phyloP scores from a whole-genome alignment of 1,139 yeast genomes.

The Suhomyces wounanorum region DNA sequence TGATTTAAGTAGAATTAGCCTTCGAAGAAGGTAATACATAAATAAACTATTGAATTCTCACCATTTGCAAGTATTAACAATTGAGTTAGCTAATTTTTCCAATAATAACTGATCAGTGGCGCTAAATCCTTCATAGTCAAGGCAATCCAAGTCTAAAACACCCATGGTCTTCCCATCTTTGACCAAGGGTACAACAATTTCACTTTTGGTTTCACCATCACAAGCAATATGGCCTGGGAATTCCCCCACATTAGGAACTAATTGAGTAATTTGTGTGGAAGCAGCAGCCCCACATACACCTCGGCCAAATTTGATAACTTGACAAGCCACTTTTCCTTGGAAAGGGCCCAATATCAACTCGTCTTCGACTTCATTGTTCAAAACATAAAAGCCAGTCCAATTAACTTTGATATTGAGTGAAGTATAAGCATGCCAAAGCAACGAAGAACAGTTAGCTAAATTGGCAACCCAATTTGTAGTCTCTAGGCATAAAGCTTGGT shows the following conservation, averaged over 20 bases:
- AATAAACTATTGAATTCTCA: constrained; percentile 3
- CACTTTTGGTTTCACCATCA: constrained; percentile 92
- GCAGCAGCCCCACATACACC: constrained; percentile 97
- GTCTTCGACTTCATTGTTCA: constrained; percentile 32
- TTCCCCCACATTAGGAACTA: constrained; percentile 72
- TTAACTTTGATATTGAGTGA: constrained; percentile 62
- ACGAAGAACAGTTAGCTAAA: constrained; percentile 79
- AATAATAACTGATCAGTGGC: constrained; percentile 59
- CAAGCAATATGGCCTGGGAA: constrained; percentile 97
- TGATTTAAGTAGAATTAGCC: constrained; percentile 4
- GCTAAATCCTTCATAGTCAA: constrained; percentile 63
- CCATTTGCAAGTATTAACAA: constrained; percentile 54
- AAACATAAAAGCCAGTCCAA: constrained; percentile 91
- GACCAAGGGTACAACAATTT: constrained; percentile 83
- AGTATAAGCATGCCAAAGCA: constrained; percentile 85
- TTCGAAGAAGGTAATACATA: neutral
- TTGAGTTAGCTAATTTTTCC: constrained; percentile 56
- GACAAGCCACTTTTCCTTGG: constrained; percentile 97
- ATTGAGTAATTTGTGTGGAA: constrained; percentile 53
- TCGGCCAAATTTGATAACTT: constrained; percentile 67
- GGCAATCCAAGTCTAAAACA: constrained; percentile 86
- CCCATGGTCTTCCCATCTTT: constrained; percentile 55
- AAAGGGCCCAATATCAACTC: constrained; percentile 85
- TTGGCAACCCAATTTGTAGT: constrained; percentile 88
- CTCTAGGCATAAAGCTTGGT: constrained; percentile 61